phyloP scores from a whole-genome alignment of 306 rosid species.

The Vicia villosa region DNA sequence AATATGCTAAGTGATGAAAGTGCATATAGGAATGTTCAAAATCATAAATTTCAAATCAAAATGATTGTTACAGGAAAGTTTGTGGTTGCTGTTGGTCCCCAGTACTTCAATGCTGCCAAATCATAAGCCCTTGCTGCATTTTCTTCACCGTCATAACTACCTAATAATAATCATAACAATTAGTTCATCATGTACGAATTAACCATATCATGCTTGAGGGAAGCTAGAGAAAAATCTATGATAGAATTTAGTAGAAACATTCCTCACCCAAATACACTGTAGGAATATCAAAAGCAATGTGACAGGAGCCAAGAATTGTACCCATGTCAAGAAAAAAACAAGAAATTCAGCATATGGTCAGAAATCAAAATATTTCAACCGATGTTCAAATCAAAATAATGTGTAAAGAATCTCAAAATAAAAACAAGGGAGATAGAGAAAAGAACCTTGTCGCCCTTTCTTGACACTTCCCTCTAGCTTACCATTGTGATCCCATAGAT shows the following conservation, averaged over 20 bases:
- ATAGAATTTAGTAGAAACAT: constrained; percentile 12
- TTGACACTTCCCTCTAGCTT: constrained; percentile 84
- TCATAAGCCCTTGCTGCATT: constrained; percentile 96
- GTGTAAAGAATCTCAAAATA: neutral
- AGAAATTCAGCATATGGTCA: constrained; percentile 47
- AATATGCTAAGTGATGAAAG: neutral
- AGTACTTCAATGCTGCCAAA: constrained; percentile 88
- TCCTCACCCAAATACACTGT: constrained; percentile 91
- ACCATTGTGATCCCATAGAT: constrained; percentile 97
- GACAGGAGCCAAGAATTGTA: constrained; percentile 42
- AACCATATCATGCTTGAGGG: neutral
- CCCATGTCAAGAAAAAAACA: constrained; percentile 52
- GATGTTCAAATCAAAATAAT: too few species aligned
- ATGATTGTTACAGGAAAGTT: constrained; percentile 71
- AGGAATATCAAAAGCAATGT: constrained; percentile 29
- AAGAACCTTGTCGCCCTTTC: constrained; percentile 92
- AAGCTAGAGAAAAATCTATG: too few species aligned
- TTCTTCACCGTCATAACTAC: constrained; percentile 96
- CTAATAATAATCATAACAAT: constrained; percentile 40
- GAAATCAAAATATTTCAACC: constrained; percentile 8
- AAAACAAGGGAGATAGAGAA: neutral
- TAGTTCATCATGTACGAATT: neutral
- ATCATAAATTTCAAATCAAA: neutral
- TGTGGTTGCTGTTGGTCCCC: constrained; percentile 92
- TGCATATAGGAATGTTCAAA: neutral